Evolutionary conservation across 192 early-diverging fungal genomes (phyloP), one percentile per base, ranked within the genome.

Genomic region (Backusella mclennaniae): DNA sequence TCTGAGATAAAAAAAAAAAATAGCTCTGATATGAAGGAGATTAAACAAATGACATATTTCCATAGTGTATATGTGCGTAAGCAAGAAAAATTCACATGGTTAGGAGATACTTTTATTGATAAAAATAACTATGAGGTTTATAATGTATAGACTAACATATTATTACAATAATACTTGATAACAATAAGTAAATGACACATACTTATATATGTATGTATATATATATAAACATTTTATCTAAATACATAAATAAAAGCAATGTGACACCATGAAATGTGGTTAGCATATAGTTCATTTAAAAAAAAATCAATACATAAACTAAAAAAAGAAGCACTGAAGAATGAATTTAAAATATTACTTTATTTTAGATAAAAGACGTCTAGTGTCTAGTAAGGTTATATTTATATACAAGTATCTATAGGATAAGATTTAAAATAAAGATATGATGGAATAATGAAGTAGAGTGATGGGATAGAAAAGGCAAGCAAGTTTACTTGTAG

Each of bases 401-500:
- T 29, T 63, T 63, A 63, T 63, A 63, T 63, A 63, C 56, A 63
- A n/a, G 26, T 26, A 63, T 63, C 56, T 14, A 29, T 29, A 63
- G n/a, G n/a, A 7, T 63, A 63, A 63, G 19, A 63, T 63, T 63
- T 63, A 63, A 14, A 63, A 29, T 63, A 63, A 26, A 59, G 21
- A 63, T 11, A 14, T 63, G 26, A 79, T 67, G 23, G 56, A 29
- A 63, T 63, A 63, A 12, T 63, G 26, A 29, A 29, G 26, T 63
- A 63, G 56, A 63, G 26, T 63, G 12, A 49, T 49, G 6, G 46
- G n/a, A 49, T 44, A 6, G n/a, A 53, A 26, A 26, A 4, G 56
- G 8, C 71, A 79, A 63, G 23, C 3, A 8, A 4, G 14, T 29
- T 29, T 63, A 63, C 56, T 80, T 76, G 71, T 46, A 80, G n/a